Conservation (phyloP, 1,284 basidiomycete species). For the Jaminaea rosea region DNA sequence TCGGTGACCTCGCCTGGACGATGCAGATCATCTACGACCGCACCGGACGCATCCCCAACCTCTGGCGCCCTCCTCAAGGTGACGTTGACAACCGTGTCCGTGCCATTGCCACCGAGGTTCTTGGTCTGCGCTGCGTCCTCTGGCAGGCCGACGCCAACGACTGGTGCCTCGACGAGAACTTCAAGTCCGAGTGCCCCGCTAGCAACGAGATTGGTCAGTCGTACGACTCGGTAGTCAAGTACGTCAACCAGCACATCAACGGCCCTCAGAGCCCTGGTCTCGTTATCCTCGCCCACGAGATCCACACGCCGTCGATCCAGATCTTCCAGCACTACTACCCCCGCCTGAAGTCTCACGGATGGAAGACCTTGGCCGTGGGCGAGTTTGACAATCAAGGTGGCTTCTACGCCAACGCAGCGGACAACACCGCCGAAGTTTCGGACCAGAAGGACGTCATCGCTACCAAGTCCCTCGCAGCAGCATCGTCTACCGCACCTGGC, state of each 20-base stretch:
- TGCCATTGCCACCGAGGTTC: slow-evolving; percentile 34
- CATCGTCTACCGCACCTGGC: no score
- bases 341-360: slow-evolving; percentile 58
- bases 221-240: slow-evolving; percentile 10
- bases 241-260: slow-evolving; percentile 10
- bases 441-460: background rate
- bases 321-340: slow-evolving; percentile 65
- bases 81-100: slow-evolving; percentile 40
- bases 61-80: slow-evolving; percentile 38
- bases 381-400: slow-evolving; percentile 13
- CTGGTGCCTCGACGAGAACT: slow-evolving; percentile 15
- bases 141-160: slow-evolving; percentile 15
- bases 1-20: slow-evolving; percentile 74
- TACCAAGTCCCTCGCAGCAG: no score
- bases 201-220: slow-evolving; percentile 15
- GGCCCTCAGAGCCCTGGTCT: slow-evolving; percentile 56
- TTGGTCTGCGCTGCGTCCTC: slow-evolving; percentile 37
- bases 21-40: slow-evolving; percentile 71
- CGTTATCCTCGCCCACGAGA: slow-evolving; percentile 74
- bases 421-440: slow-evolving; percentile 3
- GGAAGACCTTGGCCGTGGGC: slow-evolving; percentile 49
- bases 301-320: slow-evolving; percentile 57
- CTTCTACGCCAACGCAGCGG: slow-evolving; percentile 29
- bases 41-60: slow-evolving; percentile 52
- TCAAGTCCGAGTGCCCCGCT: slow-evolving; percentile 17